Base-by-base conservation (phyloP, 805 yeast genomes). In the Wickerhamomyces rabaulensis region DNA sequence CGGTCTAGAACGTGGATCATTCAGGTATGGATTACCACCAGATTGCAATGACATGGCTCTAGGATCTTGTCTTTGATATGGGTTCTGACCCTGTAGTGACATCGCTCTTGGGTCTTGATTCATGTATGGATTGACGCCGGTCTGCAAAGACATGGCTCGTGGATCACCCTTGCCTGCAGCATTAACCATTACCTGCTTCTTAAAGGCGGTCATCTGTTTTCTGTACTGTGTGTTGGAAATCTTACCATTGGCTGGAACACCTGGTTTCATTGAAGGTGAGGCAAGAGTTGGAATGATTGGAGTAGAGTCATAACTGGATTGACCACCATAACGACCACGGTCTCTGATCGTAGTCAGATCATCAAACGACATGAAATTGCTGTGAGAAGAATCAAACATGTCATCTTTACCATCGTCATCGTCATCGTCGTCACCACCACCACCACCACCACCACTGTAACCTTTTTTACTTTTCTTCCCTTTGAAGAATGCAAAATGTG, bases 211-310 rank as follows among this genome's bases (percentile, higher is more conserved):
- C 74, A 81, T 73, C 53, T 76, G 82, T 54, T 84, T 85, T 54
- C 95, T 70, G 60, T 86, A 86, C 51, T 82, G 82, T 7, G 79
- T 69, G 53, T 77, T 82, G 44, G 73, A 73, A 53, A 70, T 58
- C 41, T 65, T 68, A 21, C 51, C 45, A 27, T 50, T 42, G 16
- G 15, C 2, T 16, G 26, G 39, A n/a, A 3, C 31, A n/a, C 22
- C 31, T 2, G 60, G 62, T 41, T 48, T 44, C 4, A 47, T 19
- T 23, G 63, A 53, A 4, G 56, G 59, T 0, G 75, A 64, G 6
- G 77, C 69, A 4, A 86, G 45, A 0, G 89, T 84, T 7, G 95
- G 95, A 36, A 87, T 85, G 51, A 83, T 79, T 9, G 94, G 91
- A 0, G 88, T 74, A 0, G 91, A 74, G 51, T 83, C 88, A 46